Percentiles rank a stretch among this genome's conserved stretches.
Conservation (phyloP, 192 early-diverging fungal genomes). For the Chytriomyces sp. region DNA sequence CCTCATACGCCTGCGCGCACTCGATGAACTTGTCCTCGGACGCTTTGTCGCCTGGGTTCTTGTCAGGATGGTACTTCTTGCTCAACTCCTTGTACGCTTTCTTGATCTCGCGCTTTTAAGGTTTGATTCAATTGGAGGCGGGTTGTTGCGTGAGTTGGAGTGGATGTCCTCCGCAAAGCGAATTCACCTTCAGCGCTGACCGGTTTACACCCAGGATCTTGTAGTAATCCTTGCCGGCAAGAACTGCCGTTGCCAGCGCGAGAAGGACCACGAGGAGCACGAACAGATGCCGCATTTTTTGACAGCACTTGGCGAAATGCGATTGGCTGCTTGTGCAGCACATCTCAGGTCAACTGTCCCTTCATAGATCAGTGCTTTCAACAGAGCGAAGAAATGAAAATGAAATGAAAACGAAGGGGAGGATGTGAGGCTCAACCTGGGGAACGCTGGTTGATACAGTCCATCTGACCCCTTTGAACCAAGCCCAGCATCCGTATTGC, state of each 20-base stretch:
- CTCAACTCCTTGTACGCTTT: slow-evolving; percentile 84
- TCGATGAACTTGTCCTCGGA: slow-evolving; percentile 89
- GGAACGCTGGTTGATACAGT: too few species aligned
- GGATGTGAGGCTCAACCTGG: too few species aligned
- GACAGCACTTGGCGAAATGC: too few species aligned
- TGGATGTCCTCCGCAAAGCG: background rate
- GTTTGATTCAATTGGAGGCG: background rate
- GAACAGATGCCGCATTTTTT: background rate
- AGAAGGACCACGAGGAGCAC: slow-evolving; percentile 10
- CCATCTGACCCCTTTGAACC: too few species aligned
- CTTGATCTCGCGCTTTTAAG: slow-evolving; percentile 78
- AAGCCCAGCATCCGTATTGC: too few species aligned
- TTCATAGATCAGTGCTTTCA: too few species aligned
- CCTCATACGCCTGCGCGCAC: slow-evolving; percentile 57
- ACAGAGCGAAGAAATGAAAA: too few species aligned
- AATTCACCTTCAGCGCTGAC: slow-evolving; percentile 62
- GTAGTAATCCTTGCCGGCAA: slow-evolving; percentile 76
- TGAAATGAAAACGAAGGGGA: too few species aligned
- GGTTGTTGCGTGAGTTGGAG: background rate
- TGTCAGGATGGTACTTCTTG: slow-evolving; percentile 42
- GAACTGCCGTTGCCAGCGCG: slow-evolving; percentile 37
- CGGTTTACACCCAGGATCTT: slow-evolving; percentile 80
- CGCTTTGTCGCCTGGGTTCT: slow-evolving; percentile 76
- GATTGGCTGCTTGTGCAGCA: too few species aligned
- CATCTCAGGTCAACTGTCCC: too few species aligned